Base-by-base conservation (phyloP, 208 protist genomes). In the Leishmania lainsoni region DNA sequence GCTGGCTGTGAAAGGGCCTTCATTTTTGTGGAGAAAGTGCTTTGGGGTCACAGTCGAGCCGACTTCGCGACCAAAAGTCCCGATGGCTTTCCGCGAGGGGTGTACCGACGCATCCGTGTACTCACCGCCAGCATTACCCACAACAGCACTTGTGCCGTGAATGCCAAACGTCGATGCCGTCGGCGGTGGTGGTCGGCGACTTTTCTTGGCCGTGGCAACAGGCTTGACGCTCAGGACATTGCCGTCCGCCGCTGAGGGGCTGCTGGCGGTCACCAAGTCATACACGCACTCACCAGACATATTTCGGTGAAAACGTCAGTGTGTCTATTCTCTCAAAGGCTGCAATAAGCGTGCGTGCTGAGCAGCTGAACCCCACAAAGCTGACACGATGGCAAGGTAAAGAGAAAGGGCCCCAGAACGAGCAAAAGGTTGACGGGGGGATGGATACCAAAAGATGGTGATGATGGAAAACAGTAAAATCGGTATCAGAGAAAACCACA, bases 221-320 rank as follows among this genome's bases (percentile, higher is more conserved):
- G 84, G 75, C 20, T 39, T 79, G 10, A 22, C 39, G 26, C 58
- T 51, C 20, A 45, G 51, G 51, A 65, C 66, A 3, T 73, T 76
- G 35, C 52, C 71, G 22, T 79, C 81, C 5, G 49, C 73, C 16
- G 59, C 79, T 42, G 74, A 42, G 26, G 82, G 48, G 29, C 70
- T 81, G 52, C 70, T 85, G 69, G 88, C 88, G 68, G 88, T 85
- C n/a, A 98, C 87, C 65, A 98, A 73, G 72, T 96, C 88, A 83
- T 94, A 96, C 20, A 98, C 89, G 83, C 91, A 94, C 81, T 98
- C 93, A 29, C 94, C 94, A 22, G 94, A 98, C 94, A 98, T 98
- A 32, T 75, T 73, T 22, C 48, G 39, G 8, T 35, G 12, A 20
- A 8, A 51, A 29, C 8, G 45, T 52, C 45, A 48, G 22, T 35